phyloP scores from a whole-genome alignment of 2,329 filamentous ascomycete species.

The Aspergillus amoenus region DNA sequence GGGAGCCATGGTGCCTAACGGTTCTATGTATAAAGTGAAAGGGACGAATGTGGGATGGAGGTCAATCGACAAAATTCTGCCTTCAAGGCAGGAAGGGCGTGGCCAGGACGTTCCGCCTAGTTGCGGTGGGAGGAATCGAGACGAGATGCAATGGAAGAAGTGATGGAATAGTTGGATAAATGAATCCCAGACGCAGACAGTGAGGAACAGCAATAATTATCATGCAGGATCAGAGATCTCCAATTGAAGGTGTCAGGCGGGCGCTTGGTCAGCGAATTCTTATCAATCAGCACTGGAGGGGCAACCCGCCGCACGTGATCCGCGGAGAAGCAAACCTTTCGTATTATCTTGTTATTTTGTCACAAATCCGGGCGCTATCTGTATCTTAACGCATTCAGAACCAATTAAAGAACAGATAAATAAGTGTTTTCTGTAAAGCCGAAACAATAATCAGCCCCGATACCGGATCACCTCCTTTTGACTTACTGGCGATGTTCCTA shows the following conservation, averaged over 20 bases:
- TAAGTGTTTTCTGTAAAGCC: neutral
- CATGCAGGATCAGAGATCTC: neutral
- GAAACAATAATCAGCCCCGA: neutral
- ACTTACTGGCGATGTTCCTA: neutral
- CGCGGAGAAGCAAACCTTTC: conserved; percentile 3
- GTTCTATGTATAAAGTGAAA: neutral
- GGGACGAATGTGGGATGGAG: neutral
- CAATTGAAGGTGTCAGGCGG: neutral
- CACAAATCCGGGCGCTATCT: neutral
- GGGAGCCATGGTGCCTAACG: conserved; percentile 13
- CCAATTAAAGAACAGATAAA: neutral
- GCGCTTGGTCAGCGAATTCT: conserved; percentile 7
- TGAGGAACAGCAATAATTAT: neutral
- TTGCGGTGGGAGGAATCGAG: neutral
- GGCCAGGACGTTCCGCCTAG: neutral
- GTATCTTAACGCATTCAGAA: neutral
- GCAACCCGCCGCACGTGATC: conserved; percentile 1
- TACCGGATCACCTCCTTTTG: neutral
- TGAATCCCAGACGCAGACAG: neutral
- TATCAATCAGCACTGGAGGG: conserved; percentile 8
- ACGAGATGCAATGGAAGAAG: neutral
- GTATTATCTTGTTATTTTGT: neutral
- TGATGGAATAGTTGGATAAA: no score
- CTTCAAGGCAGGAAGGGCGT: neutral
- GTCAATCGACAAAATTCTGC: neutral